Evolutionary conservation across 495 filamentous ascomycete species (phyloP), one percentile per base, ranked within the genome.

Genomic region (Podospora pseudopauciseta): DNA sequence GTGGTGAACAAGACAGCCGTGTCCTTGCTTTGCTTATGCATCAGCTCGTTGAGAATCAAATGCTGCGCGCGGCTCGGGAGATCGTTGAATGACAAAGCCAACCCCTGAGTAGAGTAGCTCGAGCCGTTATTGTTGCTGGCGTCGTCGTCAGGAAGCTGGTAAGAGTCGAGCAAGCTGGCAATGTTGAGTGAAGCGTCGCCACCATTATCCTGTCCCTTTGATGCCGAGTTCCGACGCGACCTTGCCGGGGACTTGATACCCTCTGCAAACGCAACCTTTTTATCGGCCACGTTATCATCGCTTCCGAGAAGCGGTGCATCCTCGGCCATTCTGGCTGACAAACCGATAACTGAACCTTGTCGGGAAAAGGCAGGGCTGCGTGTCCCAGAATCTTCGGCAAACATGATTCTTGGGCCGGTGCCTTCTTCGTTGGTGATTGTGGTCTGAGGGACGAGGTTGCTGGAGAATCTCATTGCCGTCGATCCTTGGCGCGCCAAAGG

Each of bases 1-100:
- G 91, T 94, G 0, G 90, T 93, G 69, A 95, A 90, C n/a, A 93
- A 76, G 2, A 96, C 90, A 0, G 91, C 91, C 7, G 93, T 94
- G 5, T 93, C 85, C 9, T 72, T 73, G 60, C 89, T 91, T 54
- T 93, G 80, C 66, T 85, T 83, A 5, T 82, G 80, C 82, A 96
- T 93, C 64, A 95, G 80, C 75, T 96, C 91, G 74, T 96, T 96
- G 27, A 96, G 73, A 61, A 95, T 95, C 32, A 94, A 79, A 78
- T 96, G 92, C 74, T 93, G 92, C 2, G 91, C 92, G 16, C 90
- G 87, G 68, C 88, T 91, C 0, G 92, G 91, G 0, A 96, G 83
- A 74, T 95, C 91, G 72, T 95, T 95, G 82, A 96, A 95, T 26
- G 85, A 89, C n/a, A 93, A 78, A 5, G 91, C 84, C 19, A 90